A percentile compares a stretch with the other conserved stretches of the same genome.
Evolutionary conservation across 805 yeast genomes (phyloP).

Genomic region (Metschnikowia lochheadii): DNA sequence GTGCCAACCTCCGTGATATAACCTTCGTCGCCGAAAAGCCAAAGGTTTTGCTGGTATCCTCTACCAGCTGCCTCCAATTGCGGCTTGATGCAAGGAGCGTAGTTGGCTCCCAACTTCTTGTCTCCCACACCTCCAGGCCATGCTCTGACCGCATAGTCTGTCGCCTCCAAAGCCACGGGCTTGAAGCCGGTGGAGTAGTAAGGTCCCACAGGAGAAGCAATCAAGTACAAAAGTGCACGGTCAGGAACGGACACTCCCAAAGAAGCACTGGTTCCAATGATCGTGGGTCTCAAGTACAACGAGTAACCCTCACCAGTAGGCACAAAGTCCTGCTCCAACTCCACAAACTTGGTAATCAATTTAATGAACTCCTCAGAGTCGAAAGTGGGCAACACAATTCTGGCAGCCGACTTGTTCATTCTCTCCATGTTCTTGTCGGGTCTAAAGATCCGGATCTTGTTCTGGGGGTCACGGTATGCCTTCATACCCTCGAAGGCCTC

Average conservation of each 20-base stretch:
- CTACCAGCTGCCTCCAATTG: slow-evolving; percentile 84
- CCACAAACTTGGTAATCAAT: slow-evolving; percentile 70
- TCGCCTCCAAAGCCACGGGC: slow-evolving; percentile 91
- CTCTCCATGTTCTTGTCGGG: slow-evolving; percentile 89
- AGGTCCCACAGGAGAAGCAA: slow-evolving; percentile 96
- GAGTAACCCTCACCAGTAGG: slow-evolving; percentile 89
- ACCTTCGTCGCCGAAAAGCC: slow-evolving; percentile 91
- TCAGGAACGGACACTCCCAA: slow-evolving; percentile 84
- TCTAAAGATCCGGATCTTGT: slow-evolving; percentile 74
- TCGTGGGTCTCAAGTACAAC: slow-evolving; percentile 87
- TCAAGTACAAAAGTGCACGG: slow-evolving; percentile 77
- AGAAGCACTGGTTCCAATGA: slow-evolving; percentile 88
- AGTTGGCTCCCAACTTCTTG: slow-evolving; percentile 94
- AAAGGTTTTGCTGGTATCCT: slow-evolving; percentile 93
- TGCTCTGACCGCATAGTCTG: slow-evolving; percentile 94
- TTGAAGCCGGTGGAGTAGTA: slow-evolving; percentile 87
- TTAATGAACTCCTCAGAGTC: slow-evolving; percentile 74
- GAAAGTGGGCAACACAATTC: slow-evolving; percentile 86
- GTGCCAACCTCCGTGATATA: slow-evolving; percentile 95
- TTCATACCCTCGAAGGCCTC: slow-evolving; percentile 95
- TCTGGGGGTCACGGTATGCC: slow-evolving; percentile 65
- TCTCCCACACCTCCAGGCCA: slow-evolving; percentile 99
- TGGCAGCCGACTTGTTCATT: slow-evolving; percentile 82
- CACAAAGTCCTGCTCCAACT: slow-evolving; percentile 70
- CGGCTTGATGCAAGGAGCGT: slow-evolving; percentile 92